These are phyloP conservation scores for Sarocladiaceae sp. DNA, from an alignment of 2,329 filamentous ascomycete genomes.

Conservation along the genomic window DNA sequence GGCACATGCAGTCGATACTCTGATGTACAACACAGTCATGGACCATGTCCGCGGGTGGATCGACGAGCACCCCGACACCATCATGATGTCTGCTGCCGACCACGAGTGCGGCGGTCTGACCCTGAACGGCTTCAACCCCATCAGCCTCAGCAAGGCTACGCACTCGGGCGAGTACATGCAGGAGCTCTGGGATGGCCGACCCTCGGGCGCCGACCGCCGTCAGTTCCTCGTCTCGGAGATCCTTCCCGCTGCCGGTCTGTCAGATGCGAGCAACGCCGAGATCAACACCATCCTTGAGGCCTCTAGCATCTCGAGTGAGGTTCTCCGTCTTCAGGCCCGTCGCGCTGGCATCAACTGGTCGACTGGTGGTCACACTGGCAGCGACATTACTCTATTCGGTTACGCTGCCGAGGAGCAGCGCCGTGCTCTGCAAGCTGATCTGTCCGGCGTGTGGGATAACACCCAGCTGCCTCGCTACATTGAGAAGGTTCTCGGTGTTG, in stretches of 20 bases:
- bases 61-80: slow-evolving; percentile 15
- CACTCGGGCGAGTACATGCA: slow-evolving; percentile 13
- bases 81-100: slow-evolving; percentile 18
- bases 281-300: slow-evolving; percentile 10
- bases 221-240: slow-evolving; percentile 12
- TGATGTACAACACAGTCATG: slow-evolving; percentile 20
- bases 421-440: slow-evolving; percentile 11
- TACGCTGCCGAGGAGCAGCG: slow-evolving; percentile 11
- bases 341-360: slow-evolving; percentile 16
- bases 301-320: slow-evolving; percentile 10
- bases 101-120: slow-evolving; percentile 19
- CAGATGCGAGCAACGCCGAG: slow-evolving; percentile 10
- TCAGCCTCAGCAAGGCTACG: slow-evolving; percentile 12
- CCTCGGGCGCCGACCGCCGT: slow-evolving; percentile 14
- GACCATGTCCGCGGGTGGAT: slow-evolving; percentile 16
- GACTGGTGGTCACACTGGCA: slow-evolving; percentile 15
- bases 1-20: slow-evolving; percentile 16
- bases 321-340: slow-evolving; percentile 10
- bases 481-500: slow-evolving; percentile 17
- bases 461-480: slow-evolving; percentile 20
- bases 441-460: slow-evolving; percentile 19
- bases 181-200: slow-evolving; percentile 9
- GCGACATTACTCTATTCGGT: slow-evolving; percentile 17
- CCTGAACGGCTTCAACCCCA: slow-evolving; percentile 15
- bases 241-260: slow-evolving; percentile 15